A percentile compares a stretch with the other conserved stretches of the same genome.
phyloP scores from a whole-genome alignment of 176 grass and related monocot genomes.

The Alopecurus myosuroides region DNA sequence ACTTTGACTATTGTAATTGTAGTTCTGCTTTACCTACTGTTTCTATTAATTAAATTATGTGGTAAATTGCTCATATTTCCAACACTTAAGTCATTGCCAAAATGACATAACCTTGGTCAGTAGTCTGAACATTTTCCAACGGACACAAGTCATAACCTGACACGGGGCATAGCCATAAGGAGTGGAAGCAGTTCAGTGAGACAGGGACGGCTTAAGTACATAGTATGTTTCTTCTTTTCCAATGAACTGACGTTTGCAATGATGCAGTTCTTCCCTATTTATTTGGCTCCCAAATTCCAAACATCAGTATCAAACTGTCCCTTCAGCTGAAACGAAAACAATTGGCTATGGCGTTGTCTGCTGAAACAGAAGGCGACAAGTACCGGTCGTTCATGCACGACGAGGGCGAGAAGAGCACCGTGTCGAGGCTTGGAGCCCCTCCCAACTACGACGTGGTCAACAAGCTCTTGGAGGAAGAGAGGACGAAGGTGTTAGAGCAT shows the following conservation, averaged over 20 bases:
- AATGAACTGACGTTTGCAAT: background rate
- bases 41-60: no score
- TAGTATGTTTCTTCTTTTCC: no score
- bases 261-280: background rate
- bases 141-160: background rate
- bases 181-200: background rate
- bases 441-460: constrained; percentile 72
- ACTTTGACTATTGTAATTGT: no score
- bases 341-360: constrained; percentile 18
- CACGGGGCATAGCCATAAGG: background rate
- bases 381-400: constrained; percentile 64
- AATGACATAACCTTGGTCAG: background rate
- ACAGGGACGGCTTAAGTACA: background rate
- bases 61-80: no score
- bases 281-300: background rate
- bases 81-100: no score
- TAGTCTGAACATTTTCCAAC: background rate
- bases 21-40: no score
- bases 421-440: constrained; percentile 57
- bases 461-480: constrained; percentile 72
- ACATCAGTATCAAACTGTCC: background rate
- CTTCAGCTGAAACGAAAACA: background rate
- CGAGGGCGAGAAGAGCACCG: constrained; percentile 56
- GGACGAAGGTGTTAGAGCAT: constrained; percentile 52
- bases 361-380: constrained; percentile 36